Conservation (phyloP, 2,329 filamentous ascomycete genomes). For the Immersiporthe knoxdaviesiana region DNA sequence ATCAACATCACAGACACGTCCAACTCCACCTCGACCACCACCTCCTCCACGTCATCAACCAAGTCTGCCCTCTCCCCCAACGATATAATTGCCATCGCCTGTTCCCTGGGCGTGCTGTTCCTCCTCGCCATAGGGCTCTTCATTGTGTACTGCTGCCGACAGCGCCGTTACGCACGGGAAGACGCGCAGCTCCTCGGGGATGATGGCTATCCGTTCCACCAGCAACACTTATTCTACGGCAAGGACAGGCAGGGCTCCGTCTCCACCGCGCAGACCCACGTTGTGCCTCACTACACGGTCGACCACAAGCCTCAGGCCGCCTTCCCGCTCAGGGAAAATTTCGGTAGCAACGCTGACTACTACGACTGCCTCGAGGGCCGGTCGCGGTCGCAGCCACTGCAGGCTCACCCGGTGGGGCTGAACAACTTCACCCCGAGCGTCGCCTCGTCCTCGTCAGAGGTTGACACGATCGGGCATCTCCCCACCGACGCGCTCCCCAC, state of each 20-base stretch:
- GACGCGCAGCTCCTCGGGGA: constrained; percentile 31
- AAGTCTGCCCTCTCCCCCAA: constrained; percentile 45
- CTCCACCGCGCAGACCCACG: constrained; percentile 29
- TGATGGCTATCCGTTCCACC: not conserved
- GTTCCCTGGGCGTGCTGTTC: constrained; percentile 50
- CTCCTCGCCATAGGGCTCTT: constrained; percentile 49
- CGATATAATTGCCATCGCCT: constrained; percentile 57
- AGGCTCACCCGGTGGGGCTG: constrained; percentile 21
- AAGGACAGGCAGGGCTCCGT: constrained; percentile 31
- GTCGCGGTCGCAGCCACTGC: constrained; percentile 14
- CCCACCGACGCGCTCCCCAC: constrained; percentile 44
- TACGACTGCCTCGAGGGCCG: constrained; percentile 44
- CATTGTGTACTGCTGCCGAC: constrained; percentile 51
- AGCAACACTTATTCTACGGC: constrained; percentile 18
- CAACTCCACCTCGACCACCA: constrained; percentile 33
- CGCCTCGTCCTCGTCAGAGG: not conserved
- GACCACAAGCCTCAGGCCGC: constrained; percentile 37
- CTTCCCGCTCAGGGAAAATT: constrained; percentile 29
- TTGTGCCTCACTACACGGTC: constrained; percentile 35
- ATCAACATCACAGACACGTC: constrained; percentile 46
- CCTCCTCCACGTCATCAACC: constrained; percentile 27
- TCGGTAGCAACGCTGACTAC: constrained; percentile 43
- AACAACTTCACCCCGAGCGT: not conserved
- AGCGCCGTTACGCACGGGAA: constrained; percentile 41
- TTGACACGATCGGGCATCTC: constrained; percentile 4